Percentiles rank a stretch among this genome's conserved stretches.
Evolutionary conservation across 805 yeast genomes (phyloP).

Genomic region (Candida namnaoensis): DNA sequence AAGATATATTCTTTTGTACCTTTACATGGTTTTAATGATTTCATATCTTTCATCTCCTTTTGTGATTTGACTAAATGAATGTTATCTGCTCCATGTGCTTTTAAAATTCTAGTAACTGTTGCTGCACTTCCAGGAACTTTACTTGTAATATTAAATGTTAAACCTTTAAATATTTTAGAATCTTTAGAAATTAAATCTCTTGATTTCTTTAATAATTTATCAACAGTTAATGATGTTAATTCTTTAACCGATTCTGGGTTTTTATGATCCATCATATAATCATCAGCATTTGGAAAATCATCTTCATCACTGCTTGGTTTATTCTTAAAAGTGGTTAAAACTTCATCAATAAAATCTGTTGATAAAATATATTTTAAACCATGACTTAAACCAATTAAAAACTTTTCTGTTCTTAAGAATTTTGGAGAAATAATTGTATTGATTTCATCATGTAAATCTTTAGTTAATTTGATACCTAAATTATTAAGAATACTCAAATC

Average conservation of each 20-base stretch:
- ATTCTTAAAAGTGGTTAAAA: slow-evolving; percentile 24
- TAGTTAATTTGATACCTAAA: slow-evolving; percentile 49
- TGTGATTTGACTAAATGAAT: slow-evolving; percentile 19
- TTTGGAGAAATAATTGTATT: slow-evolving; percentile 70
- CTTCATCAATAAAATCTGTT: slow-evolving; percentile 43
- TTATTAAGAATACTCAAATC: slow-evolving; percentile 34
- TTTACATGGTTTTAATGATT: slow-evolving; percentile 7
- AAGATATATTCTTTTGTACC: slow-evolving; percentile 12
- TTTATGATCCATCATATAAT: slow-evolving; percentile 25
- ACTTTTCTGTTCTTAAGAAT: slow-evolving; percentile 80
- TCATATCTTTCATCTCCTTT: slow-evolving; percentile 13
- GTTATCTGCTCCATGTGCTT: slow-evolving; percentile 45
- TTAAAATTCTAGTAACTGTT: slow-evolving; percentile 46
- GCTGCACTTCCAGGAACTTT: slow-evolving; percentile 53
- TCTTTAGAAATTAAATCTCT: slow-evolving; percentile 3
- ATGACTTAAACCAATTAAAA: slow-evolving; percentile 58
- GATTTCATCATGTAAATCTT: slow-evolving; percentile 20
- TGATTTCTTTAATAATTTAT: slow-evolving; percentile 6
- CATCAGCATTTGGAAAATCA: slow-evolving; percentile 13
- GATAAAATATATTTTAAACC: slow-evolving; percentile 40
- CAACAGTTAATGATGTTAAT: slow-evolving; percentile 17
- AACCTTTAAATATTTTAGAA: slow-evolving; percentile 34
- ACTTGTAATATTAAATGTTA: slow-evolving; percentile 46
- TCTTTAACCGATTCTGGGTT: slow-evolving; percentile 24
- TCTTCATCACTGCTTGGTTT: slow-evolving; percentile 8